Evolutionary conservation across 768 basidiomycete species (phyloP).

Genomic region (Suillus placidus): DNA sequence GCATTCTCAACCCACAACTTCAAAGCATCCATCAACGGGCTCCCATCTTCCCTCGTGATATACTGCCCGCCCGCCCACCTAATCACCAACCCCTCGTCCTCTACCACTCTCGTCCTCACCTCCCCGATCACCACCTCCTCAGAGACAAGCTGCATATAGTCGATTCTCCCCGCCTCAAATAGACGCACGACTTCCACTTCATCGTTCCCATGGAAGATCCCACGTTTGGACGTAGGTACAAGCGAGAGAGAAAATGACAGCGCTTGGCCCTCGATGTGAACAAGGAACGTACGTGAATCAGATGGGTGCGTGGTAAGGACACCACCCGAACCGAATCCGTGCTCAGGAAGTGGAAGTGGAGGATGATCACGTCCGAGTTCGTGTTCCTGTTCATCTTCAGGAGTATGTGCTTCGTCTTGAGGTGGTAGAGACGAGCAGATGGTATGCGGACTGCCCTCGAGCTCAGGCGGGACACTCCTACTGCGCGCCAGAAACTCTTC

Average conservation of each 20-base stretch:
- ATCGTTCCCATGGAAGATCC: constrained; percentile 39
- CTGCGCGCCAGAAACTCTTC: constrained; percentile 45
- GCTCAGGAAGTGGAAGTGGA: background rate
- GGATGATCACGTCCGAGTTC: constrained; percentile 22
- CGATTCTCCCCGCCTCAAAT: constrained; percentile 65
- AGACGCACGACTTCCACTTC: constrained; percentile 55
- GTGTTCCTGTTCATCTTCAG: constrained; percentile 29
- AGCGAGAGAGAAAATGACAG: constrained; percentile 79
- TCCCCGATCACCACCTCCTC: constrained; percentile 42
- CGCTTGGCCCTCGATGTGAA: constrained; percentile 60
- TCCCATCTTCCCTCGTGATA: constrained; percentile 74
- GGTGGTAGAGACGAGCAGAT: constrained; percentile 23
- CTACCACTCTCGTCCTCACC: constrained; percentile 44
- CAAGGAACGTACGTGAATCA: constrained; percentile 64
- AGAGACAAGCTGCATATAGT: constrained; percentile 65
- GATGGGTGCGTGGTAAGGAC: constrained; percentile 57
- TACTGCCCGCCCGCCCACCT: constrained; percentile 75
- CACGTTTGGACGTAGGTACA: constrained; percentile 37
- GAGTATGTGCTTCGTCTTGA: constrained; percentile 24
- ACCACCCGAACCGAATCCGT: constrained; percentile 53
- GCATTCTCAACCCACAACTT: constrained; percentile 50
- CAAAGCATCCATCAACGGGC: constrained; percentile 76
- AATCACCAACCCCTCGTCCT: constrained; percentile 69
- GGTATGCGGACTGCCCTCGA: constrained; percentile 47
- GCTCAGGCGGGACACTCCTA: constrained; percentile 57